Percentiles rank a stretch among this genome's conserved stretches.
These are phyloP conservation scores for Irpex sp. DNA, from an alignment of 1,284 basidiomycete species.

Conservation along the genomic window DNA sequence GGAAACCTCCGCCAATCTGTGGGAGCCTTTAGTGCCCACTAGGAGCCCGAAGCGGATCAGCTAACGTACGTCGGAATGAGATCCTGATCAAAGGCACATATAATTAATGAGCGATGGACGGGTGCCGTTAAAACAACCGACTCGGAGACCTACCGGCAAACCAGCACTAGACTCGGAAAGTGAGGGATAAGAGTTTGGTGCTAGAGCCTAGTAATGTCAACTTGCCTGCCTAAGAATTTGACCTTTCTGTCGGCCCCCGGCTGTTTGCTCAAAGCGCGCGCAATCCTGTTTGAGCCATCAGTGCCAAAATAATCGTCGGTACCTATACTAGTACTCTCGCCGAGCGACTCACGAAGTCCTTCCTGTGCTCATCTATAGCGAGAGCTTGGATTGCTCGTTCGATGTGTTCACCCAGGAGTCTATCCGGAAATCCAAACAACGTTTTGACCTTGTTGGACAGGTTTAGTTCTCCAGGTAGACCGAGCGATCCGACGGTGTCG, in stretches of 20 bases:
- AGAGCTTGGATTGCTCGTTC: slow-evolving; percentile 63
- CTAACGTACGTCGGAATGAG: slow-evolving; percentile 55
- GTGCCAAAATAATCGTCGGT: not conserved
- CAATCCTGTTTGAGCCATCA: slow-evolving; percentile 40
- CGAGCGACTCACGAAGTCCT: slow-evolving; percentile 53
- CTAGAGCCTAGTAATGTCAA: not conserved
- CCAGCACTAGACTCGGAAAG: slow-evolving; percentile 47
- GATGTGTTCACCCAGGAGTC: slow-evolving; percentile 56
- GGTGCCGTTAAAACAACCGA: too few species aligned
- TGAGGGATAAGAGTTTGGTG: slow-evolving; percentile 5
- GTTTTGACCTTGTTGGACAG: slow-evolving; percentile 35
- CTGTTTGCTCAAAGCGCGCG: slow-evolving; percentile 58
- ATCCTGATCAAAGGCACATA: slow-evolving; percentile 31
- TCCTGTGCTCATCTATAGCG: slow-evolving; percentile 60
- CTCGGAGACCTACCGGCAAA: slow-evolving; percentile 46
- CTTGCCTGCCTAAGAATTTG: slow-evolving; percentile 62
- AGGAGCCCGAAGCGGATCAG: not conserved
- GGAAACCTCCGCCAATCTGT: slow-evolving; percentile 67
- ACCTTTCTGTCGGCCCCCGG: slow-evolving; percentile 44
- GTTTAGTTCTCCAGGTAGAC: slow-evolving; percentile 61
- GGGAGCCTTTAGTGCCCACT: not conserved
- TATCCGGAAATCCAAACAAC: slow-evolving; percentile 64
- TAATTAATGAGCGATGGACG: too few species aligned
- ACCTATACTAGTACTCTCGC: not conserved
- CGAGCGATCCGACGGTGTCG: slow-evolving; percentile 69